phyloP scores from a whole-genome alignment of 345 rosid genomes.

The Eucalyptus virginea region DNA sequence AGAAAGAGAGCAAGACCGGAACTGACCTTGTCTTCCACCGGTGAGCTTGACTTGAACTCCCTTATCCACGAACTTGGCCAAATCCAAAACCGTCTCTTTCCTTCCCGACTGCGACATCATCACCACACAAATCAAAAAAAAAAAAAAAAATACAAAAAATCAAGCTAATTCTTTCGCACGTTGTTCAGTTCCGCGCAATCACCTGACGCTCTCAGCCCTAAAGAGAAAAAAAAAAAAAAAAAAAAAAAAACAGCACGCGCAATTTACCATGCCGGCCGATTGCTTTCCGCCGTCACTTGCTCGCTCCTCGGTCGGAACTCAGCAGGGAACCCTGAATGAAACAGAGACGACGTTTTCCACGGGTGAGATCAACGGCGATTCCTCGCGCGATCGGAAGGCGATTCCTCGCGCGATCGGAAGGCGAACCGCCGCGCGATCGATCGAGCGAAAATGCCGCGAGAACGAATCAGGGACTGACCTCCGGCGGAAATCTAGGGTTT shows the following conservation, averaged over 20 bases:
- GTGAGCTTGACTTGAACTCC: constrained; percentile 98
- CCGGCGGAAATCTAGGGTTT: neutral
- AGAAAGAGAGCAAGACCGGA: neutral
- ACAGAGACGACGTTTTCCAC: neutral
- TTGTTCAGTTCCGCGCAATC: neutral
- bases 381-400: neutral
- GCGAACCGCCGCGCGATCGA: neutral
- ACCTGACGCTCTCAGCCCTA: neutral
- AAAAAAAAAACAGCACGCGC: neutral
- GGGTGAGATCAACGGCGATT: neutral
- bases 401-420: neutral
- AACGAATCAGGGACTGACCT: neutral
- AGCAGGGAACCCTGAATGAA: neutral
- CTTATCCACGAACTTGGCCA: constrained; percentile 97
- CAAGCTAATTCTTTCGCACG: neutral
- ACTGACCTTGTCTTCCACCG: constrained; percentile 91
- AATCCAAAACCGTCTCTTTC: constrained; percentile 91
- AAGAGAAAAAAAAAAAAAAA: neutral
- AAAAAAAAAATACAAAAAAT: neutral
- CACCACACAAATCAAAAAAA: neutral
- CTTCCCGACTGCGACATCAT: constrained; percentile 54
- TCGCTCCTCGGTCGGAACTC: neutral
- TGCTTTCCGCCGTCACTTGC: neutral
- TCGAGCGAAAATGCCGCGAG: neutral
- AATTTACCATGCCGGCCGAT: neutral